These are phyloP conservation scores for Clonostachys byssicola DNA, from an alignment of 2,329 filamentous ascomycete species.

Conservation along the genomic window DNA sequence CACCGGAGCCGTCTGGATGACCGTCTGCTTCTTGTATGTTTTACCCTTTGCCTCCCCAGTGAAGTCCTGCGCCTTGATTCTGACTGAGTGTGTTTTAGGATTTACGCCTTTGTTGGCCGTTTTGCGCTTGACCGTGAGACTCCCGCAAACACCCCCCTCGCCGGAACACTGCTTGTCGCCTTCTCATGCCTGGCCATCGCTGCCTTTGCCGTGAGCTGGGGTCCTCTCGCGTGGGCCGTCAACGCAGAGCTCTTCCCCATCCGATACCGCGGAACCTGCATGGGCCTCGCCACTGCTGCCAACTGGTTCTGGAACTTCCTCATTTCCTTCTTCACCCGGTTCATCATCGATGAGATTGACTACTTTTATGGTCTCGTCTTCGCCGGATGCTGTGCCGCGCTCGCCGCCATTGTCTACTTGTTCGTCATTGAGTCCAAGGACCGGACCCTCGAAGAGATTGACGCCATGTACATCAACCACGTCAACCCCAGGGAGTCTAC, in stretches of 20 bases:
- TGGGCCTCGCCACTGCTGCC: slow-evolving; percentile 50
- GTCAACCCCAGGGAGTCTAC: slow-evolving; percentile 43
- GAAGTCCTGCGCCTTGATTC: background rate
- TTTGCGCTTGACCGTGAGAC: slow-evolving; percentile 34
- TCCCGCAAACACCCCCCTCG: slow-evolving; percentile 36
- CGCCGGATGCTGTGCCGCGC: slow-evolving; percentile 60
- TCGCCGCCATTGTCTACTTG: slow-evolving; percentile 68
- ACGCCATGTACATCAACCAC: slow-evolving; percentile 64
- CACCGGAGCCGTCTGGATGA: slow-evolving; percentile 57
- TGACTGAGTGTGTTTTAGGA: slow-evolving; percentile 9
- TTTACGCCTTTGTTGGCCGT: slow-evolving; percentile 44
- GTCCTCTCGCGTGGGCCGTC: slow-evolving; percentile 64
- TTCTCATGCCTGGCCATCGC: slow-evolving; percentile 68
- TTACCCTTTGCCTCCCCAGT: background rate
- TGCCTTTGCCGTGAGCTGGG: slow-evolving; percentile 65
- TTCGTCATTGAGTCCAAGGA: slow-evolving; percentile 72
- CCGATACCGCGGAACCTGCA: slow-evolving; percentile 47
- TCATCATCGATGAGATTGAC: slow-evolving; percentile 66
- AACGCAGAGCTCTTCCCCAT: slow-evolving; percentile 62
- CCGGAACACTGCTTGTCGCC: slow-evolving; percentile 59
- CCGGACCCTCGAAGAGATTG: slow-evolving; percentile 70
- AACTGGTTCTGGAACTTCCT: slow-evolving; percentile 67
- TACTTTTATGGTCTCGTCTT: slow-evolving; percentile 71
- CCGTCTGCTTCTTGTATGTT: slow-evolving; percentile 41
- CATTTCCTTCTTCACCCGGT: slow-evolving; percentile 57